A percentile compares a stretch with the other conserved stretches of the same genome.
Conservation (phyloP, 805 yeast species). For the Metschnikowia reukaufii region DNA sequence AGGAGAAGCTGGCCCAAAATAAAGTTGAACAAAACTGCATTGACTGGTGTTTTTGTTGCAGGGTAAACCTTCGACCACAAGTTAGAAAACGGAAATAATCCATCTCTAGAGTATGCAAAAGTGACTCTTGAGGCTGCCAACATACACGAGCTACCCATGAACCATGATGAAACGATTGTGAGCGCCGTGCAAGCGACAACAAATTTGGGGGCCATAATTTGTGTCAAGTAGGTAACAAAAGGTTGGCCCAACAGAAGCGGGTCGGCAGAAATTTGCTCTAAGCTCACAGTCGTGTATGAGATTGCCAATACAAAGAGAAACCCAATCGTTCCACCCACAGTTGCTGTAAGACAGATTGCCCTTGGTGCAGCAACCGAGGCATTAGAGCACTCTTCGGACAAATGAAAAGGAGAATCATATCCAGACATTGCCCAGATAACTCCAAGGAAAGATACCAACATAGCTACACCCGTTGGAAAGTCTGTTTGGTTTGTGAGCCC, state of each 20-base stretch:
- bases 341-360: slow-evolving; percentile 60
- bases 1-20: slow-evolving; percentile 54
- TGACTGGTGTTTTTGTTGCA: slow-evolving; percentile 58
- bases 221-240: slow-evolving; percentile 53
- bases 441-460: slow-evolving; percentile 58
- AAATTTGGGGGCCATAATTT: slow-evolving; percentile 43
- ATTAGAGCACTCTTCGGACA: slow-evolving; percentile 70
- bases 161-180: slow-evolving; percentile 45
- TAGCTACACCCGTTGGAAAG: slow-evolving; percentile 61
- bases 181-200: slow-evolving; percentile 45
- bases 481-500: slow-evolving; percentile 55
- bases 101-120: slow-evolving; percentile 67
- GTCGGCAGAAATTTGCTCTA: slow-evolving; percentile 46
- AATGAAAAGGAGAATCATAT: slow-evolving; percentile 72
- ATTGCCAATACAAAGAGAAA: slow-evolving; percentile 59
- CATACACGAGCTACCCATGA: slow-evolving; percentile 61
- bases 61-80: slow-evolving; percentile 51
- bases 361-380: slow-evolving; percentile 65
- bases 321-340: slow-evolving; percentile 56
- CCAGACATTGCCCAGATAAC: slow-evolving; percentile 74
- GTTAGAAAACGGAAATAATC: slow-evolving; percentile 59
- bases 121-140: slow-evolving; percentile 67
- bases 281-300: slow-evolving; percentile 58
- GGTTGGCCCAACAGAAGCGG: slow-evolving; percentile 58
- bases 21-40: slow-evolving; percentile 62